Evolutionary conservation across 148 eudicot species (phyloP).

Genomic region (Cornus controversa): DNA sequence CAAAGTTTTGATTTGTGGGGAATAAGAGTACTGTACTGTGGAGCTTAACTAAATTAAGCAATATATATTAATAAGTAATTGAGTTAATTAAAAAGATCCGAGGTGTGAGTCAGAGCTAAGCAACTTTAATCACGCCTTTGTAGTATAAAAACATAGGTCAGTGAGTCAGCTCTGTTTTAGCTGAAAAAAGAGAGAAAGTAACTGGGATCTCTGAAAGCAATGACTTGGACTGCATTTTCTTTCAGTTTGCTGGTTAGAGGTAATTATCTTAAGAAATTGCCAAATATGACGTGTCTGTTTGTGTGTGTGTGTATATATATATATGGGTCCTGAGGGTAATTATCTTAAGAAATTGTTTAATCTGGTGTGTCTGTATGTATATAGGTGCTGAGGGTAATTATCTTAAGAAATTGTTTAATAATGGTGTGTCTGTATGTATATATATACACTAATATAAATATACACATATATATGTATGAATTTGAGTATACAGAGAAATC

Average conservation of each 20-base stretch:
- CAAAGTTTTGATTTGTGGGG: background rate
- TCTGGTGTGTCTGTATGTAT: too few species aligned
- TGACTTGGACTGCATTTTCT: background rate
- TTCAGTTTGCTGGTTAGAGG: background rate
- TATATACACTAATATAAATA: too few species aligned
- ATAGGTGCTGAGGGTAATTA: too few species aligned
- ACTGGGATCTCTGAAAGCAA: slow-evolving; percentile 5
- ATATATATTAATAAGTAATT: background rate
- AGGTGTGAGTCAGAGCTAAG: slow-evolving; percentile 12
- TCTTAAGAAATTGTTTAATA: too few species aligned
- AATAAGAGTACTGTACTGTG: background rate
- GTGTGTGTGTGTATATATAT: too few species aligned
- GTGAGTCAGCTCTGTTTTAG: background rate
- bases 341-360: too few species aligned
- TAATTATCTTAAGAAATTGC: too few species aligned
- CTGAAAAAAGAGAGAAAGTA: background rate
- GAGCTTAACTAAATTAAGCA: background rate
- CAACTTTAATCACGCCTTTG: slow-evolving; percentile 19
- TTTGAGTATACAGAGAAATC: too few species aligned
- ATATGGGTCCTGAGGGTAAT: too few species aligned
- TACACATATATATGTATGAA: too few species aligned
- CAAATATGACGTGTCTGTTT: background rate
- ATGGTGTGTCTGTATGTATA: too few species aligned
- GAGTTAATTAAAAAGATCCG: background rate
- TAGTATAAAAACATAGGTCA: background rate